A percentile compares a stretch with the other conserved stretches of the same genome.
phyloP scores from a whole-genome alignment of 2,329 filamentous ascomycete genomes.

The Alternaria gansuensis region DNA sequence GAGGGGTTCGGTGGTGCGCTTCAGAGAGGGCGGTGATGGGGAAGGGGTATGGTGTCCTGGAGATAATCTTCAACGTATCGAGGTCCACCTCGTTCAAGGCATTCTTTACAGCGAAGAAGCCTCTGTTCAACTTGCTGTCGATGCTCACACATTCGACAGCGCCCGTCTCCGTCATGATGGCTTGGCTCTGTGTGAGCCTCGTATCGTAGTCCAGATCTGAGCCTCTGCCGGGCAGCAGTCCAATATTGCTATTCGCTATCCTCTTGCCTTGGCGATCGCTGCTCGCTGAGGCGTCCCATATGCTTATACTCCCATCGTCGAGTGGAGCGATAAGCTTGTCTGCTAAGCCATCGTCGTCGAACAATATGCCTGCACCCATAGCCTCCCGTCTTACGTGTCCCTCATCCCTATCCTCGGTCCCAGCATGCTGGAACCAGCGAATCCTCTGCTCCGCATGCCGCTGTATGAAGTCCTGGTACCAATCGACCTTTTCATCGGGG shows the following conservation, averaged over 20 bases:
- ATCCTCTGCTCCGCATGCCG: constrained; percentile 77
- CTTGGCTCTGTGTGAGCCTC: constrained; percentile 55
- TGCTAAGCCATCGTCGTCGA: constrained; percentile 63
- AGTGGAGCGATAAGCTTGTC: constrained; percentile 76
- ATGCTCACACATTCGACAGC: constrained; percentile 86
- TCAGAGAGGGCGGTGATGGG: constrained; percentile 84
- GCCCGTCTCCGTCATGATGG: constrained; percentile 73
- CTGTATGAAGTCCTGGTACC: constrained; percentile 90
- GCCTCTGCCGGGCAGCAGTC: constrained; percentile 70
- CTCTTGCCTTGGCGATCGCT: constrained; percentile 72
- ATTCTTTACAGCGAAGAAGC: constrained; percentile 82
- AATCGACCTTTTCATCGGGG: constrained; percentile 74
- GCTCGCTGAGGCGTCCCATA: constrained; percentile 72
- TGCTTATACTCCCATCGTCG: constrained; percentile 84
- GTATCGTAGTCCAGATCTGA: constrained; percentile 54
- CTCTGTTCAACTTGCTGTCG: constrained; percentile 71
- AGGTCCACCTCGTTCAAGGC: constrained; percentile 84
- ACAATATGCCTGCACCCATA: constrained; percentile 74
- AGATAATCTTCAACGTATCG: constrained; percentile 72
- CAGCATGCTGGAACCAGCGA: constrained; percentile 77
- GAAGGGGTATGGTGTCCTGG: constrained; percentile 77
- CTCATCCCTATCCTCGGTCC: constrained; percentile 50
- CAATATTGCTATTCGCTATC: constrained; percentile 70
- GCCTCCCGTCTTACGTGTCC: constrained; percentile 66
- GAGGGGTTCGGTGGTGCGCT: constrained; percentile 69